Conservation (phyloP, 306 rosid genomes). For the barrel medic (Medicago truncatula) region DNA sequence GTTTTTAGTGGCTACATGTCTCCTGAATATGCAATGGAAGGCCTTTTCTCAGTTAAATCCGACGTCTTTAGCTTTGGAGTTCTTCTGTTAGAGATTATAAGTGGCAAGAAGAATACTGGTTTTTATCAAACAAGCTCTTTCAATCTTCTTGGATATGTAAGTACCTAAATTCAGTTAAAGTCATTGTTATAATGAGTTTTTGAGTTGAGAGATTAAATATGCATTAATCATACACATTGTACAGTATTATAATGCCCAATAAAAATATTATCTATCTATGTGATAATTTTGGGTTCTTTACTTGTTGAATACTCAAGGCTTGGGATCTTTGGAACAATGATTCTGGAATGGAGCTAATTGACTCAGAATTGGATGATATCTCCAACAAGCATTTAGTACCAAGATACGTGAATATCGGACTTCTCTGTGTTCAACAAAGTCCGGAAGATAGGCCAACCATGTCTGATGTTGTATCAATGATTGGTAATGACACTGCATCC, state of each 20-base stretch:
- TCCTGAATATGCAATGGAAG: conserved; percentile 47
- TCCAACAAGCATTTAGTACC: not conserved
- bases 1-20: conserved; percentile 30
- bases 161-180: not conserved
- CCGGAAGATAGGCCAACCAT: conserved; percentile 49
- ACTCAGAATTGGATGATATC: conserved; percentile 14
- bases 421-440: conserved; percentile 51
- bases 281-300: not conserved
- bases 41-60: conserved; percentile 39
- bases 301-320: conserved; percentile 30
- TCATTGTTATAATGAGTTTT: not conserved
- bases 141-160: conserved; percentile 52
- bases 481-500: conserved; percentile 40
- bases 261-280: not conserved
- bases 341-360: conserved; percentile 37
- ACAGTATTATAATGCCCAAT: not conserved
- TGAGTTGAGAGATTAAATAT: too few species aligned
- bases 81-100: conserved; percentile 39
- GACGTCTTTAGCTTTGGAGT: conserved; percentile 50
- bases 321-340: conserved; percentile 50
- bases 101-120: conserved; percentile 47
- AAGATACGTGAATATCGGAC: conserved; percentile 45
- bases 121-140: conserved; percentile 38
- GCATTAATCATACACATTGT: not conserved
- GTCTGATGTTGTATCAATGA: conserved; percentile 51